Conservation (phyloP, 2,329 filamentous ascomycete genomes). For the Penicillium olsonii region DNA sequence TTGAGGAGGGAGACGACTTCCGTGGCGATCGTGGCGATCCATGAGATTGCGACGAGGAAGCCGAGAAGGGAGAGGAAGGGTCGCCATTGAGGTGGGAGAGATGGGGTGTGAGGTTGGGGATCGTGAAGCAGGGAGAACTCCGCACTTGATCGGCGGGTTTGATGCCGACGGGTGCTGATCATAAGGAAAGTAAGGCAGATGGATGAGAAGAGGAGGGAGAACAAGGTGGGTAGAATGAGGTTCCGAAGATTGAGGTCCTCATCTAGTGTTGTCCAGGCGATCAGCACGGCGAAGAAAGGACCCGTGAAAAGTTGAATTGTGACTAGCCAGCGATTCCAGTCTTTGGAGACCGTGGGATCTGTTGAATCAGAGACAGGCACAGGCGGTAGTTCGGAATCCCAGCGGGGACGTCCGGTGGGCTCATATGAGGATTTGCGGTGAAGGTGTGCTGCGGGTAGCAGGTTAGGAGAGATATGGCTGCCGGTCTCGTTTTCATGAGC, state of each 20-base stretch:
- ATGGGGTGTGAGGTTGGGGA: conserved; percentile 39
- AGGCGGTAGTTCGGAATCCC: conserved; percentile 45
- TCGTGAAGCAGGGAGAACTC: neutral
- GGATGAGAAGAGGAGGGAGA: conserved; percentile 69
- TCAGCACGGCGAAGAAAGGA: conserved; percentile 76
- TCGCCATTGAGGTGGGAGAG: conserved; percentile 69
- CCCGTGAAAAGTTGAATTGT: conserved; percentile 82
- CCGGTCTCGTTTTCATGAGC: conserved; percentile 17
- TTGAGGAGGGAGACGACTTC: conserved; percentile 96
- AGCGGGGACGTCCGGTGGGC: conserved; percentile 24
- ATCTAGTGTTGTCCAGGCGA: conserved; percentile 65
- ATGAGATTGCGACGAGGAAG: conserved; percentile 87
- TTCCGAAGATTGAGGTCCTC: conserved; percentile 53
- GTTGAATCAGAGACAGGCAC: conserved; percentile 21
- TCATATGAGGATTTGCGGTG: conserved; percentile 21
- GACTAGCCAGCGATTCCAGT: conserved; percentile 92
- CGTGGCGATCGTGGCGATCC: conserved; percentile 94
- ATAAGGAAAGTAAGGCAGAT: conserved; percentile 68
- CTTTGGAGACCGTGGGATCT: conserved; percentile 34
- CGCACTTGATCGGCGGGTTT: conserved; percentile 30
- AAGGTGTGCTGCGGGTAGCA: conserved; percentile 9
- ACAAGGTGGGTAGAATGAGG: conserved; percentile 61
- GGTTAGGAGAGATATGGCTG: conserved; percentile 6
- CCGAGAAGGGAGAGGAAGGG: conserved; percentile 83
- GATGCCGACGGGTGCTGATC: conserved; percentile 58